Conservation (phyloP, 2,329 filamentous ascomycete species). For the Sodiomyces alkalinus region DNA sequence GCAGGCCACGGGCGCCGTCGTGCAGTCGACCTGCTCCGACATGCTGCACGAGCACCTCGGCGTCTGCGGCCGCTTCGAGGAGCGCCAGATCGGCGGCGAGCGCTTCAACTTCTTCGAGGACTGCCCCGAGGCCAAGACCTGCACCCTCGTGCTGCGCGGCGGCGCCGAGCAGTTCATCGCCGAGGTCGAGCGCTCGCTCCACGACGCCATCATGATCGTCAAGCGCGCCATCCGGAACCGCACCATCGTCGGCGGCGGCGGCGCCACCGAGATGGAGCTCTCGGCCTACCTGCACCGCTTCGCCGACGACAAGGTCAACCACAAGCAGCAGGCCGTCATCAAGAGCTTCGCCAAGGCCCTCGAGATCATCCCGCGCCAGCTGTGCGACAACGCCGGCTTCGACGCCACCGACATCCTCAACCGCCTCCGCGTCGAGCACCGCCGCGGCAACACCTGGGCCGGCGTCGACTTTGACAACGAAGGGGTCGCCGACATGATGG, state of each 20-base stretch:
- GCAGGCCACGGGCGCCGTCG: slow-evolving; percentile 79
- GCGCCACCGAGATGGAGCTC: slow-evolving; percentile 91
- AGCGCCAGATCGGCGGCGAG: slow-evolving; percentile 93
- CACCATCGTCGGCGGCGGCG: slow-evolving; percentile 87
- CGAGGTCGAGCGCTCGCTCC: slow-evolving; percentile 91
- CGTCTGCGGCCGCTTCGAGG: slow-evolving; percentile 80
- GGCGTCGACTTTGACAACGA: slow-evolving; percentile 92
- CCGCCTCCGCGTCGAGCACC: slow-evolving; percentile 87
- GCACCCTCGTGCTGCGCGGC: slow-evolving; percentile 86
- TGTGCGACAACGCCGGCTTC: slow-evolving; percentile 97
- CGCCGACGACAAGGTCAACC: slow-evolving; percentile 78
- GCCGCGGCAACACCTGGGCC: slow-evolving; percentile 84
- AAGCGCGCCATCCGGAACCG: slow-evolving; percentile 95
- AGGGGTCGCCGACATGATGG: slow-evolving; percentile 87
- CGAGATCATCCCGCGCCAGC: slow-evolving; percentile 88
- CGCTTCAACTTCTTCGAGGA: slow-evolving; percentile 98
- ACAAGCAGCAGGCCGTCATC: slow-evolving; percentile 96
- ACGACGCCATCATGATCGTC: slow-evolving; percentile 99
- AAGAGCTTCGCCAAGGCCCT: slow-evolving; percentile 96
- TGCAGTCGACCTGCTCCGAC: slow-evolving; percentile 94
- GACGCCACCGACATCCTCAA: slow-evolving; percentile 97
- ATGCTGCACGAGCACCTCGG: slow-evolving; percentile 82
- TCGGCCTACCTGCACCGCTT: slow-evolving; percentile 86
- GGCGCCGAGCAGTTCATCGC: slow-evolving; percentile 98
- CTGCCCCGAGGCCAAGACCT: slow-evolving; percentile 90